Conservation (phyloP, 1,284 basidiomycete genomes). For the Ganoderma boninense region DNA sequence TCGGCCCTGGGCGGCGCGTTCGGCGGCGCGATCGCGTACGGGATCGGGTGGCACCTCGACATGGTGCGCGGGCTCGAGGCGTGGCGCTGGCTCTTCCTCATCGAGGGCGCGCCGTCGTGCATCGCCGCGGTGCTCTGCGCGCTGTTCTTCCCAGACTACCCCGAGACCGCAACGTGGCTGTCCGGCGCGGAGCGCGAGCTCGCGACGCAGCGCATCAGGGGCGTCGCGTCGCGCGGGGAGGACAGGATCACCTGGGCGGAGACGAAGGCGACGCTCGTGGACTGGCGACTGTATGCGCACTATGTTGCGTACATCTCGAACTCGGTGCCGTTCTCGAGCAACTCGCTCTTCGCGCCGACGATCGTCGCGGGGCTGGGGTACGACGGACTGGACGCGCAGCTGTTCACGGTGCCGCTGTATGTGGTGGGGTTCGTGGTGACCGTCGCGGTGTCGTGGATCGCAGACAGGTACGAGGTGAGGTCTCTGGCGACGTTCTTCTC, state of each 20-base stretch:
- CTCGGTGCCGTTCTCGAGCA: conserved; percentile 45
- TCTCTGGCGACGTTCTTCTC: conserved; percentile 28
- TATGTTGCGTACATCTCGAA: conserved; percentile 44
- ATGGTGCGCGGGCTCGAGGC: conserved; percentile 41
- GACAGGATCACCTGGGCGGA: conserved; percentile 42
- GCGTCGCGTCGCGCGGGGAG: conserved; percentile 40
- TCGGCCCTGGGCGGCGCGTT: conserved; percentile 54
- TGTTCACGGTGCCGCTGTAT: conserved; percentile 65
- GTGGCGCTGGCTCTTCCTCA: conserved; percentile 54
- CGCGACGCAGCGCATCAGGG: conserved; percentile 40
- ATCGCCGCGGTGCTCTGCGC: conserved; percentile 47
- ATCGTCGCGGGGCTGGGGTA: conserved; percentile 54
- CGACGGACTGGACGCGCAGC: conserved; percentile 54
- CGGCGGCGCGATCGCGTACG: conserved; percentile 52
- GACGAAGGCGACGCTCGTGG: conserved; percentile 40
- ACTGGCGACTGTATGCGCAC: conserved; percentile 45
- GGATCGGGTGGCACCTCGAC: conserved; percentile 46
- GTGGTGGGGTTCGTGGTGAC: conserved; percentile 48
- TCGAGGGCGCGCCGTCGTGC: conserved; percentile 56
- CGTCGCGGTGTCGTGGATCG: conserved; percentile 32
- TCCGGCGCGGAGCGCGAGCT: conserved; percentile 43
- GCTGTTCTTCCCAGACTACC: conserved; percentile 54
- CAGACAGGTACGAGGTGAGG: conserved; percentile 32
- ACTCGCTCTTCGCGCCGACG: conserved; percentile 47
- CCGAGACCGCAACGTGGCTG: conserved; percentile 52